Conservation (phyloP, 192 early-diverging fungal genomes). For the Haplosporangium gracile region DNA sequence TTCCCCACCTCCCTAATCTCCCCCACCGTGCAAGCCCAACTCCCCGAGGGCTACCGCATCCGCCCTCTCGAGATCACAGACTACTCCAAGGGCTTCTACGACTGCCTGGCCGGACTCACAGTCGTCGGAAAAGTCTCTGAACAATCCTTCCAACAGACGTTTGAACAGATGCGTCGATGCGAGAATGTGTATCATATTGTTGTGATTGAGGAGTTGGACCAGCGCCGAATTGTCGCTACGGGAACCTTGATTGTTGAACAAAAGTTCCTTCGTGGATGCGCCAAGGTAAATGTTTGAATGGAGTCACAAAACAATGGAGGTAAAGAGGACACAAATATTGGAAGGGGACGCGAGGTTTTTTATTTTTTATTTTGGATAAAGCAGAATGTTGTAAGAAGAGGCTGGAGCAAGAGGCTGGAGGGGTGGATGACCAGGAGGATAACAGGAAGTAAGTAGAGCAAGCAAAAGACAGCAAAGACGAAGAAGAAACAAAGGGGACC, state of each 20-base stretch:
- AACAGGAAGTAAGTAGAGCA: background rate
- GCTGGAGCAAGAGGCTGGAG: too few species aligned
- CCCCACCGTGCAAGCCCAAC: conserved; percentile 63
- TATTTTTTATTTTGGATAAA: background rate
- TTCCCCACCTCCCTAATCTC: conserved; percentile 74
- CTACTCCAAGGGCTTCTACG: conserved; percentile 80
- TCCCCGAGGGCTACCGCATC: conserved; percentile 78
- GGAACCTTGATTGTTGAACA: conserved; percentile 92
- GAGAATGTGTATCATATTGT: conserved; percentile 77
- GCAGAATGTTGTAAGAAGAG: too few species aligned
- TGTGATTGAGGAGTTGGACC: conserved; percentile 84
- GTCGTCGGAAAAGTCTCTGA: conserved; percentile 81
- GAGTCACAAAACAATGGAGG: background rate
- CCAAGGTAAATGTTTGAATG: conserved; percentile 68
- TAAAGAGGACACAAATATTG: too few species aligned
- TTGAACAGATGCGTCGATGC: conserved; percentile 78
- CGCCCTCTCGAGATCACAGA: conserved; percentile 84
- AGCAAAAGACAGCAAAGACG: background rate
- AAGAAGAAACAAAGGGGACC: background rate
- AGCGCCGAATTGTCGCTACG: conserved; percentile 78
- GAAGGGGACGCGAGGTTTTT: background rate
- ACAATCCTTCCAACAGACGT: conserved; percentile 71
- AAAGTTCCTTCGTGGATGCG: conserved; percentile 89
- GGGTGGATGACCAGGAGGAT: background rate
- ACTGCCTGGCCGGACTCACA: conserved; percentile 83